Conservation (phyloP, 148 eudicot genomes). For the Rhododendron simsii region DNA sequence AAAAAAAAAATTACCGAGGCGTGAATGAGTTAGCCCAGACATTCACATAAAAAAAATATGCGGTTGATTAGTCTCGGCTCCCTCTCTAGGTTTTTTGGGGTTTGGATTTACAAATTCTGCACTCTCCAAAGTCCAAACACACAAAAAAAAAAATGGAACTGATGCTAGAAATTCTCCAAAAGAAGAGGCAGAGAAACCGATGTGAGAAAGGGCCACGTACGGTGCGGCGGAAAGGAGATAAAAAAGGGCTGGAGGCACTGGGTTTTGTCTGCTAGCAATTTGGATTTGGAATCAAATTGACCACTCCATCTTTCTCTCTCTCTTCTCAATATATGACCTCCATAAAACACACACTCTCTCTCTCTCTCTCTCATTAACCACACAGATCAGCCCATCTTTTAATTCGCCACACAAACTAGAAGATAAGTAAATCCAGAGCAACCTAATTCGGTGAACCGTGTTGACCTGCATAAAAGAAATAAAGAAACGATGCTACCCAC, state of each 20-base stretch:
- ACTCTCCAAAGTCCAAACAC: neutral
- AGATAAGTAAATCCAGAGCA: neutral
- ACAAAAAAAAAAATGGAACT: no score
- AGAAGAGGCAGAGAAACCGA: neutral
- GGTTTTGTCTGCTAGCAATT: neutral
- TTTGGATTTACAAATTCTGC: neutral
- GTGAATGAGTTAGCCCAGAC: no score
- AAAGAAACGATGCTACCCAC: neutral
- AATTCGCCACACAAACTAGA: neutral
- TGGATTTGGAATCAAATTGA: neutral
- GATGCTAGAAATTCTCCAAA: neutral
- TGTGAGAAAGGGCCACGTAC: neutral
- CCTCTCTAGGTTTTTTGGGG: neutral
- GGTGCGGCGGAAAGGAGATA: neutral
- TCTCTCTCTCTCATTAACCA: neutral
- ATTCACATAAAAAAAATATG: no score
- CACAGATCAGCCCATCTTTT: neutral
- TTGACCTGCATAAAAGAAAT: neutral
- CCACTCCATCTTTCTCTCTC: neutral
- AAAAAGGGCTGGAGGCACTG: neutral
- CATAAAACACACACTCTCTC: neutral
- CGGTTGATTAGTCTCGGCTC: no score
- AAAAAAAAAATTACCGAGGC: no score
- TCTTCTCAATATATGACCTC: neutral
- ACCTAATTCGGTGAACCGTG: neutral